Evolutionary conservation across 495 filamentous ascomycete species (phyloP).

Genomic region (Aspergillus sparsus): DNA sequence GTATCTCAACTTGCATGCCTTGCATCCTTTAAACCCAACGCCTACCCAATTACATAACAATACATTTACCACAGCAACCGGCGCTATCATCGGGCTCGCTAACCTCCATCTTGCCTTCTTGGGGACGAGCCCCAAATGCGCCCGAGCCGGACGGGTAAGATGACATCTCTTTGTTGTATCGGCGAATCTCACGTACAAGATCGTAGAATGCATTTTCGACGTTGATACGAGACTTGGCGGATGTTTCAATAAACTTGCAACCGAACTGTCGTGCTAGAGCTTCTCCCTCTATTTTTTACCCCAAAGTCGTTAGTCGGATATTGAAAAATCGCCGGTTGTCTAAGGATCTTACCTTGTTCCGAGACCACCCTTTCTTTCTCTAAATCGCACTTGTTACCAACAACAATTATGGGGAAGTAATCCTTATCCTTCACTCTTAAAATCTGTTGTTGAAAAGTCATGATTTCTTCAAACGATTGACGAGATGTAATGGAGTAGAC

Average conservation of each 20-base stretch:
- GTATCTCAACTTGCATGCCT: slow-evolving; percentile 26
- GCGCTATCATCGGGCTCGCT: slow-evolving; percentile 66
- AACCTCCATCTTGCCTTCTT: slow-evolving; percentile 74
- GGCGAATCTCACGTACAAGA: slow-evolving; percentile 93
- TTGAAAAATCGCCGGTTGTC: neutral
- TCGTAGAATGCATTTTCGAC: slow-evolving; percentile 99
- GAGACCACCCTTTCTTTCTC: slow-evolving; percentile 87
- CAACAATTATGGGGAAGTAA: slow-evolving; percentile 98
- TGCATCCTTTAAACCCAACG: slow-evolving; percentile 28
- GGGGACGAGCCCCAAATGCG: slow-evolving; percentile 59
- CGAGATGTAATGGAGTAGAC: slow-evolving; percentile 98
- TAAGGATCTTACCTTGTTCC: slow-evolving; percentile 70
- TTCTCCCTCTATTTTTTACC: slow-evolving; percentile 71
- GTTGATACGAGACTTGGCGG: slow-evolving; percentile 95
- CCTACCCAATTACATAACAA: slow-evolving; percentile 73
- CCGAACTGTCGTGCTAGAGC: slow-evolving; percentile 81
- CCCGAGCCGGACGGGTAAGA: slow-evolving; percentile 71
- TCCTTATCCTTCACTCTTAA: slow-evolving; percentile 98
- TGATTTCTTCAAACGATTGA: slow-evolving; percentile 96
- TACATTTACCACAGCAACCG: slow-evolving; percentile 84
- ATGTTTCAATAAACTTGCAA: slow-evolving; percentile 99
- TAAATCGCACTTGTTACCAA: slow-evolving; percentile 99
- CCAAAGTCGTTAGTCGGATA: too few species aligned
- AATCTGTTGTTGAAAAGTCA: slow-evolving; percentile 98
- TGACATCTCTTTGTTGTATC: slow-evolving; percentile 97